Evolutionary conservation across 306 rosid species (phyloP).

Genomic region (Sphenostylis stenocarpa): DNA sequence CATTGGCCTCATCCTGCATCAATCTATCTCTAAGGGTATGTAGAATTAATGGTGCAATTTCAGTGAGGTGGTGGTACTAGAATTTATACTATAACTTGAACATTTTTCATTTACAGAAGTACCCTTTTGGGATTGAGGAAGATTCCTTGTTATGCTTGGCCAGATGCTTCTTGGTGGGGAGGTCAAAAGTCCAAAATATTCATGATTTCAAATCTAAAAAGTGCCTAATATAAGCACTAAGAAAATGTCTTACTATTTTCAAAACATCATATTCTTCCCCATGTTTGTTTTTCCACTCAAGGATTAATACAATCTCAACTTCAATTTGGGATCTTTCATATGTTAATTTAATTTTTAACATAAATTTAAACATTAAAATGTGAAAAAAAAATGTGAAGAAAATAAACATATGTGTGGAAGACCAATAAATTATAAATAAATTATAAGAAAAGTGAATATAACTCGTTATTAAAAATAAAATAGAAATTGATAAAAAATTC

Average conservation of each 20-base stretch:
- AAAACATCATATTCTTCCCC: background rate
- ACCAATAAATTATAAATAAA: no score
- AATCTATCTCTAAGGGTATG: background rate
- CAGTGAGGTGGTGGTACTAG: slow-evolving; percentile 5
- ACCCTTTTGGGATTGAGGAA: slow-evolving; percentile 40
- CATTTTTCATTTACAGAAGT: slow-evolving; percentile 34
- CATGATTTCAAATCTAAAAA: background rate
- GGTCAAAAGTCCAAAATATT: slow-evolving; percentile 29
- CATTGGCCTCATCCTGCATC: slow-evolving; percentile 21
- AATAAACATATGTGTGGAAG: no score
- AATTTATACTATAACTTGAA: slow-evolving; percentile 34
- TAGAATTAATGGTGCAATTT: background rate
- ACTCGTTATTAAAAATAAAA: no score
- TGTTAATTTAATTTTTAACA: no score
- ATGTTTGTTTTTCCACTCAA: no score
- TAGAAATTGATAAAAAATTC: no score
- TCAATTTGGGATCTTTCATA: no score
- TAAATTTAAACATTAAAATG: no score
- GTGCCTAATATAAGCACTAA: background rate
- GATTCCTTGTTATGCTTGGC: slow-evolving; percentile 36
- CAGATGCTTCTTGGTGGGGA: slow-evolving; percentile 37
- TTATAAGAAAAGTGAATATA: no score
- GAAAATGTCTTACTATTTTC: background rate
- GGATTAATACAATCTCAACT: no score
- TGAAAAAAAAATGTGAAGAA: no score